Percentiles rank a stretch among this genome's conserved stretches.
Conservation (phyloP, 345 rosid genomes). For the Eucalyptus melliodora region DNA sequence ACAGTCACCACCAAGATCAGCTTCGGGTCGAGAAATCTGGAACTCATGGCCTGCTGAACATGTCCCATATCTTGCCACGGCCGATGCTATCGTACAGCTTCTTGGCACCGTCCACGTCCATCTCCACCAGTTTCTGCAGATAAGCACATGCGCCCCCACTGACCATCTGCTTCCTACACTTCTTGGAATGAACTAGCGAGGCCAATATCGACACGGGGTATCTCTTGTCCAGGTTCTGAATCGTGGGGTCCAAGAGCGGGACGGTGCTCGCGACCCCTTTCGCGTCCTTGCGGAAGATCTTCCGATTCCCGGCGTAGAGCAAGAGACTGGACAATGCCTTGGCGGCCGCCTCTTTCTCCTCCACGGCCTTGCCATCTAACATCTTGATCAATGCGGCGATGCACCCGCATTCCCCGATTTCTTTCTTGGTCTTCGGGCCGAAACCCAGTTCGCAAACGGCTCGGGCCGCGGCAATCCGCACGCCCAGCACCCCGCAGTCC, state of each 20-base stretch:
- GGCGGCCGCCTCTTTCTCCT: slow-evolving; percentile 82
- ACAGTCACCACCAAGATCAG: neutral
- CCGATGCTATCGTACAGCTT: slow-evolving; percentile 55
- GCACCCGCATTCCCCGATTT: slow-evolving; percentile 61
- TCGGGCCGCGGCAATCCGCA: slow-evolving; percentile 64
- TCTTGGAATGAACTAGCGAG: slow-evolving; percentile 50
- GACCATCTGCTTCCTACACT: slow-evolving; percentile 71
- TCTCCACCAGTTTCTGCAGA: slow-evolving; percentile 65
- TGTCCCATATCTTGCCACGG: slow-evolving; percentile 78
- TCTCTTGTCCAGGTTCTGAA: slow-evolving; percentile 46
- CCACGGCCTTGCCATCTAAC: slow-evolving; percentile 81
- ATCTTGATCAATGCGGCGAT: slow-evolving; percentile 42
- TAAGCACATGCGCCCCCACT: slow-evolving; percentile 59
- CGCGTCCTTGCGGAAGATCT: slow-evolving; percentile 40
- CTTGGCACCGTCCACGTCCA: slow-evolving; percentile 79
- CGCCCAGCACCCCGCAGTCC: slow-evolving; percentile 53
- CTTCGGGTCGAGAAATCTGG: neutral
- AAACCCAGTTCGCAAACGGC: slow-evolving; percentile 45
- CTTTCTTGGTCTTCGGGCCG: slow-evolving; percentile 48
- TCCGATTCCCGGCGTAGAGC: slow-evolving; percentile 35
- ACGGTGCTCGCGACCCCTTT: slow-evolving; percentile 49
- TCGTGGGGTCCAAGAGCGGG: slow-evolving; percentile 51
- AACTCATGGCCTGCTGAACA: slow-evolving; percentile 9
- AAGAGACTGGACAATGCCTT: slow-evolving; percentile 49
- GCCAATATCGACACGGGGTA: slow-evolving; percentile 47